Conservation (phyloP, 495 filamentous ascomycete genomes). For the Diplogelasinospora grovesii region DNA sequence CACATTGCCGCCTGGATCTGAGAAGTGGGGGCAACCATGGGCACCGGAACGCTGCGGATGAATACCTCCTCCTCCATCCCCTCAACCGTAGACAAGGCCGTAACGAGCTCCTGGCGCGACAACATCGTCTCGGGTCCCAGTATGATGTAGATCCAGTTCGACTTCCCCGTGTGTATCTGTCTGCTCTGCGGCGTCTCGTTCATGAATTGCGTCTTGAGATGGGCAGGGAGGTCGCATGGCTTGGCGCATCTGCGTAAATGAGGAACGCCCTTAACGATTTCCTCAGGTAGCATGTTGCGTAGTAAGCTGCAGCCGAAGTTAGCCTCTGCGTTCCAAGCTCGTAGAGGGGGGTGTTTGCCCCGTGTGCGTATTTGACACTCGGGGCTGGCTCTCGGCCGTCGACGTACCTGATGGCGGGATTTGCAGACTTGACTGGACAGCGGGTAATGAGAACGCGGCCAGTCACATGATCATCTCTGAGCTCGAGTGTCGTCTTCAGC, state of each 20-base stretch:
- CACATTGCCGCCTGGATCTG: slow-evolving; percentile 67
- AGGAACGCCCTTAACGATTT: slow-evolving; percentile 54
- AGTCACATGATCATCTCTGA: slow-evolving; percentile 39
- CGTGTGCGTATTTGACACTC: not conserved
- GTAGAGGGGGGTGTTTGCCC: slow-evolving; percentile 2
- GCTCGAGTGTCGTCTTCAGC: slow-evolving; percentile 50
- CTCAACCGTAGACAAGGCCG: slow-evolving; percentile 26
- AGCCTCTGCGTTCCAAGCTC: slow-evolving; percentile 1
- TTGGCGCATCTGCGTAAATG: slow-evolving; percentile 82
- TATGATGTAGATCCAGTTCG: slow-evolving; percentile 44
- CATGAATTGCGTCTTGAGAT: slow-evolving; percentile 41
- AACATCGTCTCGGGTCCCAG: slow-evolving; percentile 36
- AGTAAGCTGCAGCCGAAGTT: slow-evolving; percentile 30
- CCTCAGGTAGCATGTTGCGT: slow-evolving; percentile 44
- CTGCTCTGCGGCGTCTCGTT: slow-evolving; percentile 36
- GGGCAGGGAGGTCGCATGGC: slow-evolving; percentile 56
- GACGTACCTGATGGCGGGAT: slow-evolving; percentile 46
- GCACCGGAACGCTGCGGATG: slow-evolving; percentile 53
- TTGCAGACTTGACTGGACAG: slow-evolving; percentile 46
- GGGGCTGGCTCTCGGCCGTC: slow-evolving; percentile 1
- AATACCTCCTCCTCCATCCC: slow-evolving; percentile 42
- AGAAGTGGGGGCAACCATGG: slow-evolving; percentile 68
- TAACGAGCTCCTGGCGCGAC: slow-evolving; percentile 30
- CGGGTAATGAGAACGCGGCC: slow-evolving; percentile 47
- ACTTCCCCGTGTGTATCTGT: slow-evolving; percentile 39